Base-by-base conservation (phyloP, 228 moss, liverwort and hornwort species). In the Sphagnum magellanicum region DNA sequence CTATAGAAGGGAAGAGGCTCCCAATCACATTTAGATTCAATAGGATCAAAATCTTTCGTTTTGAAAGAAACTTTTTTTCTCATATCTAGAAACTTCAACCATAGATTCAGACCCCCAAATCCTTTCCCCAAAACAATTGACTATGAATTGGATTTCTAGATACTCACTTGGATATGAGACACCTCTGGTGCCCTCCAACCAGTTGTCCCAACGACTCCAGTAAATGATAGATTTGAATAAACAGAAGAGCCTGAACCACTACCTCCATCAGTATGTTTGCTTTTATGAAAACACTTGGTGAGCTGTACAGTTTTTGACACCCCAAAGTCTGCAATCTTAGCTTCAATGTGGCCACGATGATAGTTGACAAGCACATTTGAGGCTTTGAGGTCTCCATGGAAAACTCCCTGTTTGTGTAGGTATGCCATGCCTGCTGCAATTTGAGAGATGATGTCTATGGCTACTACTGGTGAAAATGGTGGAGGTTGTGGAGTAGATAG, bases 221-320 rank as follows among this genome's bases (percentile, higher is more conserved):
- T 51, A 47, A 68, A 68, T 50, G 77, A 75, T 0, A 0, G 0
- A 9, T 70, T 70, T 4, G 0, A 52, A 6, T 49, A 65, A 6
- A 66, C 80, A 32, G 52, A 68, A 47, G 67, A 57, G 12, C 67
- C 67, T 8, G 52, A 68, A 68, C 10, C 53, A 68, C 51, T 46
- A 68, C 51, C 67, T 57, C 50, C 32, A 32, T 32, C 3, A 32
- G 0, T 32, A 32, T 32, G 32, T 32, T 32, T 32, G 3, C 32
- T 32, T 32, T 2, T 32, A 32, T 32, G 3, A 32, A 3, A 32
- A 32, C 32, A 0, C 32, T 32, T 32, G 32, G 58, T 71, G 0
- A 84, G 72, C 32, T 84, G 77, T 63, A 75, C 75, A 48, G 16
- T 74, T 68, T 68, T 55, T 11, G 67, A 68, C 8, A 46, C 67